A percentile compares a stretch with the other conserved stretches of the same genome.
Evolutionary conservation across 805 yeast genomes (phyloP).

Genomic region (Ogataea naganishii): DNA sequence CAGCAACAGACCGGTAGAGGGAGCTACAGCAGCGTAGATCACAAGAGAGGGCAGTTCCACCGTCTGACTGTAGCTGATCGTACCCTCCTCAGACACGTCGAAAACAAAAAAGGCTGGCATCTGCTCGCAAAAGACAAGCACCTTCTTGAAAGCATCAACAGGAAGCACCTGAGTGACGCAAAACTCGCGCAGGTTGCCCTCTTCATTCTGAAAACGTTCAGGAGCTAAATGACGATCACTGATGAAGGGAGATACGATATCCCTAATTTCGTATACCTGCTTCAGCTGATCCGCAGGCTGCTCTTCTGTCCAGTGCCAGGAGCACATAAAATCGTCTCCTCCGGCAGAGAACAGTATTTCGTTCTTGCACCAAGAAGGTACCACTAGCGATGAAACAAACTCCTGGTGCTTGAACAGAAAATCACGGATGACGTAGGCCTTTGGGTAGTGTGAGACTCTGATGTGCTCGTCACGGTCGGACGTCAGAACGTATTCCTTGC

Average conservation of each 20-base stretch:
- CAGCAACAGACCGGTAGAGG: constrained; percentile 14
- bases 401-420: constrained; percentile 84
- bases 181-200: constrained; percentile 37
- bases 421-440: constrained; percentile 65
- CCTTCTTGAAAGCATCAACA: constrained; percentile 16
- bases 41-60: constrained; percentile 18
- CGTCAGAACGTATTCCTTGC: constrained; percentile 53
- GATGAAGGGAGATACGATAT: constrained; percentile 36
- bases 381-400: constrained; percentile 61
- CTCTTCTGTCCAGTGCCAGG: constrained; percentile 68
- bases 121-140: constrained; percentile 41
- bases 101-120: constrained; percentile 34
- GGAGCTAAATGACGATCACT: constrained; percentile 57
- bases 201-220: constrained; percentile 49
- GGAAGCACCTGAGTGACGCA: constrained; percentile 33
- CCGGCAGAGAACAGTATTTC: constrained; percentile 72
- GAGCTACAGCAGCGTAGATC: constrained; percentile 15
- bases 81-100: constrained; percentile 19
- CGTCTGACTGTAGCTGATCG: constrained; percentile 23
- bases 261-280: constrained; percentile 26
- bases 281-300: constrained; percentile 34
- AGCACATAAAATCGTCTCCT: constrained; percentile 67
- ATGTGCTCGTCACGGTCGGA: constrained; percentile 97
- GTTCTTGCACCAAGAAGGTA: constrained; percentile 41
- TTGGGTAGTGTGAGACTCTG: constrained; percentile 72